These are phyloP conservation scores for Pyrenochaeta sp. DNA, from an alignment of 2,329 filamentous ascomycete genomes.

Conservation along the genomic window DNA sequence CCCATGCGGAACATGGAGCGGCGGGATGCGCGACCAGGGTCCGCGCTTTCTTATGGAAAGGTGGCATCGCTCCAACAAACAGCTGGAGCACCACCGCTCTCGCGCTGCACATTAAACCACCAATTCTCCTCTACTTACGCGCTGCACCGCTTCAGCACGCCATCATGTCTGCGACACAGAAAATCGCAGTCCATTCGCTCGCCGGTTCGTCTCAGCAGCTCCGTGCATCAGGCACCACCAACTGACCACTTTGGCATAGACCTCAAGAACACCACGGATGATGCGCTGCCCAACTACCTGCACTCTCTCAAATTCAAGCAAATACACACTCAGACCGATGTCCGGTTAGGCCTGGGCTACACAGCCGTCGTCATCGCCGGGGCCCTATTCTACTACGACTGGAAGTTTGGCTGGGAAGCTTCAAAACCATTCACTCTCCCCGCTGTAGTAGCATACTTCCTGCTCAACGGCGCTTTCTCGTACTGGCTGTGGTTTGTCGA, in stretches of 20 bases:
- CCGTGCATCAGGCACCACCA: not conserved
- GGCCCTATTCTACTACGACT: slow-evolving; percentile 89
- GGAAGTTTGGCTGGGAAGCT: slow-evolving; percentile 84
- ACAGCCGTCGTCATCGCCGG: slow-evolving; percentile 79
- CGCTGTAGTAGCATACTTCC: slow-evolving; percentile 80
- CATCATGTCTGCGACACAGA: slow-evolving; percentile 51
- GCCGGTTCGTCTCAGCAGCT: slow-evolving; percentile 58
- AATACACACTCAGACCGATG: slow-evolving; percentile 79
- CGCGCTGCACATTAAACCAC: slow-evolving; percentile 13
- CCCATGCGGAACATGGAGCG: slow-evolving; percentile 36
- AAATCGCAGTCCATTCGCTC: slow-evolving; percentile 72
- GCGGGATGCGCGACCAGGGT: slow-evolving; percentile 38
- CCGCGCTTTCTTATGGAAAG: slow-evolving; percentile 45
- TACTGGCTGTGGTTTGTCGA: slow-evolving; percentile 88
- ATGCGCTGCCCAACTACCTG: slow-evolving; percentile 92
- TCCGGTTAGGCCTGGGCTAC: slow-evolving; percentile 85
- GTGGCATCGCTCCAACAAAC: slow-evolving; percentile 43
- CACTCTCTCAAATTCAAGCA: slow-evolving; percentile 86
- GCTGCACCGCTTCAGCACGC: not conserved
- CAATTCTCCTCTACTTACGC: not conserved
- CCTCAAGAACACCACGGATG: slow-evolving; percentile 95
- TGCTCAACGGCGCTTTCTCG: slow-evolving; percentile 79
- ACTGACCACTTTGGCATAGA: slow-evolving; percentile 65
- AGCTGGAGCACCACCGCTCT: slow-evolving; percentile 10
- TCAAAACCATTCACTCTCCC: slow-evolving; percentile 82